Evolutionary conservation across 768 basidiomycete species (phyloP), one percentile per base, ranked within the genome.

Genomic region (Rhodotorula taiwanensis): DNA sequence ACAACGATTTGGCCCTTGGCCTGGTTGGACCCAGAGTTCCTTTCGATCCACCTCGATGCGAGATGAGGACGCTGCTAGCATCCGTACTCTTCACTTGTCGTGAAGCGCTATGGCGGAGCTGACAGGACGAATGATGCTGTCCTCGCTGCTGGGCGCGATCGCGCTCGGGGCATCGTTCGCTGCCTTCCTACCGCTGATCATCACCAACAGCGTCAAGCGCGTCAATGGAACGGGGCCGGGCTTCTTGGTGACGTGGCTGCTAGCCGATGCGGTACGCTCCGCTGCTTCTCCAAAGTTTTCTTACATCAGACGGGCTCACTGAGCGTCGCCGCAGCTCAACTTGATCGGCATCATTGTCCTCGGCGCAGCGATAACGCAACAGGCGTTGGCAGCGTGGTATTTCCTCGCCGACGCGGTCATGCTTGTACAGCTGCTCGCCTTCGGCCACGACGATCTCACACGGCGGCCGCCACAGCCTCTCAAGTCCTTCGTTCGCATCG

Each of bases 361-460:
- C n/a, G n/a, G n/a, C n/a, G n/a, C n/a, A n/a, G n/a, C n/a, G n/a
- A n/a, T n/a, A n/a, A n/a, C n/a, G n/a, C n/a, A n/a, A 10, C 10
- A 10, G 18, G 28, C 36, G 6, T 13, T 42, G 15, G 31, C 27
- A 4, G 23, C 28, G 16, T 52, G 58, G 58, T 60, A 60, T 25
- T 25, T 31, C 18, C 11, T 48, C 27, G 59, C 52, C 0, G 59
- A 52, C 25, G 25, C 21, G 8, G 2, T 20, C 6, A 31, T 27
- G 6, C 25, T 44, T 16, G 14, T 42, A 11, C 53, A 61, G 41
- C 60, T 62, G 9, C 16, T 4, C 20, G 5, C 7, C 14, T 62
- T 54, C 54, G 60, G 60, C 20, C 60, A 62, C 36, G 31, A 48
- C 6, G 42, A 42, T 39, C 31, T n/a, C n/a, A n/a, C n/a, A n/a